Base-by-base conservation (phyloP, 2,329 filamentous ascomycete genomes). In the Trichoderma koningiopsis region DNA sequence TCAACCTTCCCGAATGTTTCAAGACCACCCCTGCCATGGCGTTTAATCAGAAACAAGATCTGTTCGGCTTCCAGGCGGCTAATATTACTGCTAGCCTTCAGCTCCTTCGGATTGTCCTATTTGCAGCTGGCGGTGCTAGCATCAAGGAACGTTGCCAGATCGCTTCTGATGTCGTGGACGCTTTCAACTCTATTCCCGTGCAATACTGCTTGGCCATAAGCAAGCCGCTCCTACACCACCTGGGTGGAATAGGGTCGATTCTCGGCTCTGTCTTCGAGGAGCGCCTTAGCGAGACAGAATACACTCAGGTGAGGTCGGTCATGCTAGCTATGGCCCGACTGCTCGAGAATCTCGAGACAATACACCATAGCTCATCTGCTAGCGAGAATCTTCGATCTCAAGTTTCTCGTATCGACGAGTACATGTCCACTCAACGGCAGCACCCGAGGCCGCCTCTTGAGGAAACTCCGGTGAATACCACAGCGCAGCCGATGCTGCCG, bases 21-120 rank as follows among this genome's bases (percentile, higher is more conserved):
- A 76, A 76, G 68, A 72, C 77, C 55, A 73, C 74, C 22, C 74
- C 72, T 8, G 71, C 71, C 5, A 72, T 74, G 24, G 76, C 76
- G 0, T 74, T 72, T 35, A 73, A 76, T 55, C 67, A 74, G 5
- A 73, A 72, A 5, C 73, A 72, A 37, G 79, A 81, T 67, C 70
- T 76, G 1, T 78, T 76, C 55, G 75, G 77, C 0, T 80, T 79
- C 65, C 78, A 80, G 63, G 76, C 79, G 0, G 79, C 78, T 61
- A 80, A 80, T 49, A 80, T 80, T 43, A 74, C 76, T 37, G 78
- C 76, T 31, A 79, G 76, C 10, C 73, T 80, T 27, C 75, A 77
- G 55, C 73, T 79, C 53, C 71, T 79, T 16, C 75, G 77, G 13
- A 79, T 79, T 71, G 75, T 78, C 4, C 53, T 76, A 16, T 74